These are phyloP conservation scores for Chytridiales sp. DNA, from an alignment of 371 early-diverging fungal genomes.

Conservation along the genomic window DNA sequence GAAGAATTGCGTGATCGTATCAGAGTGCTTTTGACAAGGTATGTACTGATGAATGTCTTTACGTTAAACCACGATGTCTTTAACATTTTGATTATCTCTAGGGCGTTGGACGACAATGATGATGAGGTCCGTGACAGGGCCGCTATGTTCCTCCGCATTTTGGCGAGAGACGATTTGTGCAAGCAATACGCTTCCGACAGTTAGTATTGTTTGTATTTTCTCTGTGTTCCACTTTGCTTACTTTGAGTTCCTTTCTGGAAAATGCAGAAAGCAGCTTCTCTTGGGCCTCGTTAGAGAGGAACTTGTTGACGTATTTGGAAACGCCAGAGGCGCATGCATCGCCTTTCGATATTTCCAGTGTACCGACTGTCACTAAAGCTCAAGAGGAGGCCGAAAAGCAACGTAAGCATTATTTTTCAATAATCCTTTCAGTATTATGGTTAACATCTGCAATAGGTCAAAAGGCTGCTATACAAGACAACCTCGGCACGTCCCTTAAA, in stretches of 20 bases:
- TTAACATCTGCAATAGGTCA: conserved; percentile 12
- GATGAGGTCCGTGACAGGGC: conserved; percentile 98
- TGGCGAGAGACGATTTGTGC: conserved; percentile 59
- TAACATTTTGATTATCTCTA: conserved; percentile 21
- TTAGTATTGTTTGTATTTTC: conserved; percentile 15
- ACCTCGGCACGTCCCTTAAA: conserved; percentile 16
- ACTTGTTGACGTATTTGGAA: conserved; percentile 77
- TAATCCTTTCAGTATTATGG: neutral
- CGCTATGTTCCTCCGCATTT: conserved; percentile 79
- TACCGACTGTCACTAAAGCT: conserved; percentile 80
- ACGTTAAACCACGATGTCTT: neutral
- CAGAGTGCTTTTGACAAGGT: conserved; percentile 75
- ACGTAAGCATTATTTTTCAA: conserved; percentile 31
- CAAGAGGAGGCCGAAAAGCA: conserved; percentile 65
- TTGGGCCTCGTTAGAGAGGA: conserved; percentile 81
- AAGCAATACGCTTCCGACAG: conserved; percentile 45
- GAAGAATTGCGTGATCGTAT: conserved; percentile 77
- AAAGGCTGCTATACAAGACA: conserved; percentile 24
- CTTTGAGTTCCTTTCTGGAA: conserved; percentile 3
- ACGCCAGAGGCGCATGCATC: conserved; percentile 58
- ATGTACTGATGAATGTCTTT: neutral
- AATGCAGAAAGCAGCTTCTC: conserved; percentile 77
- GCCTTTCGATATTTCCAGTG: conserved; percentile 74
- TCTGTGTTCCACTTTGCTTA: neutral
- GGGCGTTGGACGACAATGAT: conserved; percentile 95